Percentiles rank a stretch among this genome's conserved stretches.
Evolutionary conservation across 495 filamentous ascomycete genomes (phyloP).

Genomic region (Penicillium antarcticum): DNA sequence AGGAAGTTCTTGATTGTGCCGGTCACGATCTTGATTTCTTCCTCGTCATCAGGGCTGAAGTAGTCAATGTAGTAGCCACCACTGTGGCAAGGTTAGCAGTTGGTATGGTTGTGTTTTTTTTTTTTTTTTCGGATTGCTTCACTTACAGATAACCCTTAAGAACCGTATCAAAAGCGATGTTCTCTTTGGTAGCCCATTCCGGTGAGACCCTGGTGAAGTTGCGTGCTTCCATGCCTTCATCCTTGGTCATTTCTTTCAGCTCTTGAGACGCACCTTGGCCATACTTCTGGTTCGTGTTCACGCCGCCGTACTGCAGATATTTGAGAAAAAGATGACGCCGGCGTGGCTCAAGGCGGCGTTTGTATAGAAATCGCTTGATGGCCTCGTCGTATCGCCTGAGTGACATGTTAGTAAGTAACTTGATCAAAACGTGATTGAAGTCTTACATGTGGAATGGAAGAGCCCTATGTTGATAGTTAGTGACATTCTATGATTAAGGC

Average conservation of each 20-base stretch:
- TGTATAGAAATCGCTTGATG: constrained; percentile 73
- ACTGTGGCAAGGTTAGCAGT: constrained; percentile 13
- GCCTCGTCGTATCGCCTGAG: constrained; percentile 77
- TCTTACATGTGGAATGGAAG: constrained; percentile 41
- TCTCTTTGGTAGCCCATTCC: constrained; percentile 20
- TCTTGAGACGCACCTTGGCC: constrained; percentile 60
- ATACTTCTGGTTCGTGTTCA: constrained; percentile 62
- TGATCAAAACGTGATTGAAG: not conserved
- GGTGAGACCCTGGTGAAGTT: constrained; percentile 24
- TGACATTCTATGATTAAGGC: not conserved
- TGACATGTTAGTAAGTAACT: not conserved
- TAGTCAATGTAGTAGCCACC: constrained; percentile 46
- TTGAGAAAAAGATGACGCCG: constrained; percentile 67
- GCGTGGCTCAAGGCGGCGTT: constrained; percentile 65
- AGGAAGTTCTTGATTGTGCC: constrained; percentile 79
- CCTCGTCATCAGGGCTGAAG: constrained; percentile 44
- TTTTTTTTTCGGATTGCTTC: not conserved
- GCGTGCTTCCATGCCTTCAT: constrained; percentile 54
- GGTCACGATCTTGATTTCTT: constrained; percentile 49
- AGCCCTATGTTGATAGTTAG: constrained; percentile 25
- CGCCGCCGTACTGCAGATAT: constrained; percentile 81
- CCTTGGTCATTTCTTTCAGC: constrained; percentile 53
- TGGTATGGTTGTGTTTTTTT: not conserved
- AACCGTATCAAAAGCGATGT: constrained; percentile 81
- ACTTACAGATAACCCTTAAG: constrained; percentile 75